These are phyloP conservation scores for Elsinoe arachidis DNA, from an alignment of 2,329 filamentous ascomycete genomes.

Conservation along the genomic window DNA sequence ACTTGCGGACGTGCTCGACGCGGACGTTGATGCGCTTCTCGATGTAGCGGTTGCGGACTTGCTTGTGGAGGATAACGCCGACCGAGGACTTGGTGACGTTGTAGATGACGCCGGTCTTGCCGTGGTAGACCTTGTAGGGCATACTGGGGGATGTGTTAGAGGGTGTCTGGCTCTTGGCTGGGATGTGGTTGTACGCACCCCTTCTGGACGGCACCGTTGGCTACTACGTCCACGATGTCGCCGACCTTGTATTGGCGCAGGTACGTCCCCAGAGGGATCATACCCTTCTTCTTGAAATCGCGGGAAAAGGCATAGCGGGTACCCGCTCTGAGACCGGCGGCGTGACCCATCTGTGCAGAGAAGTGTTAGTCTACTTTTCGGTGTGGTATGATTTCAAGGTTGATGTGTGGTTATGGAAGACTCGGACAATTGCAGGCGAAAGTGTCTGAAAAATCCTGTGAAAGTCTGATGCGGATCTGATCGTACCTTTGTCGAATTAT, in stretches of 20 bases:
- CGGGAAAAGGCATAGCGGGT: conserved; percentile 66
- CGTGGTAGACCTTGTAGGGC: conserved; percentile 99
- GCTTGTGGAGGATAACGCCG: conserved; percentile 99
- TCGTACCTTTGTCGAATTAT: conserved; percentile 12
- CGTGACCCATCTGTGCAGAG: conserved; percentile 40
- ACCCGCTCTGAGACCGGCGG: conserved; percentile 38
- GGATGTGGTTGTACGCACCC: conserved; percentile 54
- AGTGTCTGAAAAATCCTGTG: not conserved
- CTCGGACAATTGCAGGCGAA: not conserved
- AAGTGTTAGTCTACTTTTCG: conserved; percentile 1
- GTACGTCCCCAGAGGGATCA: conserved; percentile 90
- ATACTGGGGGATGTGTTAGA: conserved; percentile 51
- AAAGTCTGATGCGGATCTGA: not conserved
- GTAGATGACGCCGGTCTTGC: conserved; percentile 65
- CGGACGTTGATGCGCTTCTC: conserved; percentile 99
- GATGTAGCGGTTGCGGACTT: conserved; percentile 98
- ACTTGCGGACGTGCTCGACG: conserved; percentile 92
- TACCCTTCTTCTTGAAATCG: conserved; percentile 85
- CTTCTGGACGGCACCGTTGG: conserved; percentile 97
- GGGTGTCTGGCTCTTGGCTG: not conserved
- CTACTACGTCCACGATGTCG: conserved; percentile 98
- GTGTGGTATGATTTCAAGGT: not conserved
- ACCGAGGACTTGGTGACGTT: conserved; percentile 98
- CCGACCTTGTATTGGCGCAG: conserved; percentile 93
- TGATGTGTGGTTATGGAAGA: not conserved